These are phyloP conservation scores for Kitagawia praeruptora DNA, from an alignment of 129 eudicot genomes.

Conservation along the genomic window DNA sequence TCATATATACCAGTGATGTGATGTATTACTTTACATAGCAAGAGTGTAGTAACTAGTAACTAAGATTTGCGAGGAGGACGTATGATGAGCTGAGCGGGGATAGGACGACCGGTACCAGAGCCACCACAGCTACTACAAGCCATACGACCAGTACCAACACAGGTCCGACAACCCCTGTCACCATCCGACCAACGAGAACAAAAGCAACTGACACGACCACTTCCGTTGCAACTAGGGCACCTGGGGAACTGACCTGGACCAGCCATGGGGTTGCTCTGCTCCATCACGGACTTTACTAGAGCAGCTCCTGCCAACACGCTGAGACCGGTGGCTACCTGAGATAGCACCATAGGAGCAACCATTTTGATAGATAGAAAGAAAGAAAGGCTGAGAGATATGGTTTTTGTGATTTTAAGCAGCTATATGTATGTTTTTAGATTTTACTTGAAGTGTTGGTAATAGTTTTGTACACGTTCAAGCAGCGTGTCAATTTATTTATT, in stretches of 20 bases:
- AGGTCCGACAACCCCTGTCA: constrained; percentile 74
- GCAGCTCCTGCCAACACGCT: constrained; percentile 78
- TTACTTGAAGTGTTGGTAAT: constrained; percentile 21
- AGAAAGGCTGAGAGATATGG: neutral
- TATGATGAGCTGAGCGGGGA: constrained; percentile 59
- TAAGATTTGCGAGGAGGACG: constrained; percentile 27
- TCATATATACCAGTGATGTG: constrained; percentile 1
- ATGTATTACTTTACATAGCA: neutral
- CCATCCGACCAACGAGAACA: constrained; percentile 93
- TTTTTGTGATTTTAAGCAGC: neutral
- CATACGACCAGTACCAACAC: constrained; percentile 88
- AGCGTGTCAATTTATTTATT: neutral
- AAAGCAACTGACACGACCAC: constrained; percentile 67
- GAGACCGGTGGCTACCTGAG: constrained; percentile 69
- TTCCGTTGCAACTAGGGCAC: constrained; percentile 77
- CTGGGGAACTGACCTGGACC: constrained; percentile 53
- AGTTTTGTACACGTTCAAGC: constrained; percentile 52
- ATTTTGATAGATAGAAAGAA: constrained; percentile 11
- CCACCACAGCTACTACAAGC: constrained; percentile 91
- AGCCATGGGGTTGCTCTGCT: constrained; percentile 43
- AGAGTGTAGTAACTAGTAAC: neutral
- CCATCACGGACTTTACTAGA: constrained; percentile 57
- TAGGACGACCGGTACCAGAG: constrained; percentile 76
- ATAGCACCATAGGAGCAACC: constrained; percentile 58
- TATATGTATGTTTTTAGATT: neutral